Evolutionary conservation across 139 green algal species (phyloP).

Genomic region (Chlamydomonas asymmetrica): DNA sequence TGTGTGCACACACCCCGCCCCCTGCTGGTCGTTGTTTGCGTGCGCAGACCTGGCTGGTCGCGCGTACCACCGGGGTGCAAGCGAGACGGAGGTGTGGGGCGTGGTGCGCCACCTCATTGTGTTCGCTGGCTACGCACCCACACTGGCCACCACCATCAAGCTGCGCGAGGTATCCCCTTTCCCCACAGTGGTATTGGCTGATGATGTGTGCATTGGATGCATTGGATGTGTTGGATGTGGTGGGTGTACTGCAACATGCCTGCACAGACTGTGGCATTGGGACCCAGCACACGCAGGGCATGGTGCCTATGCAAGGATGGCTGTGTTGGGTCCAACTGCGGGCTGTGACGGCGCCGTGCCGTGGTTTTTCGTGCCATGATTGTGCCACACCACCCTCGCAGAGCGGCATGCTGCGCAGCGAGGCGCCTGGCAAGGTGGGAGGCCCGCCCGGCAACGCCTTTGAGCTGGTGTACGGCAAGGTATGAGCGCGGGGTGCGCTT

Average conservation of each 20-base stretch:
- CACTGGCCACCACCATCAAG: conserved; percentile 52
- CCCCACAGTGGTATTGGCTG: not conserved
- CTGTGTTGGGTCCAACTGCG: no score
- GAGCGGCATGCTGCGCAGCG: not conserved
- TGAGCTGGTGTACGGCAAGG: conserved; percentile 61
- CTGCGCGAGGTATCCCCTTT: conserved; percentile 48
- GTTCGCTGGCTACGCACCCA: conserved; percentile 57
- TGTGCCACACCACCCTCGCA: no score
- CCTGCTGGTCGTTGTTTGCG: no score
- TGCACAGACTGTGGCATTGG: no score
- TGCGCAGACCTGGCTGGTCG: conserved; percentile 33
- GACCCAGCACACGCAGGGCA: no score
- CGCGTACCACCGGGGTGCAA: conserved; percentile 32
- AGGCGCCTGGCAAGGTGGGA: conserved; percentile 49
- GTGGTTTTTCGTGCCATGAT: no score
- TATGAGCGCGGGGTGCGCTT: no score
- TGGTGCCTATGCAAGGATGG: no score
- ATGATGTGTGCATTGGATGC: no score
- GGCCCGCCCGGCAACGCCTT: conserved; percentile 64
- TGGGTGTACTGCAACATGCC: no score
- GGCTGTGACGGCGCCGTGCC: no score
- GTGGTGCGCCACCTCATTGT: conserved; percentile 58
- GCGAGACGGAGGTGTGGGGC: conserved; percentile 40
- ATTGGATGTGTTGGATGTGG: no score
- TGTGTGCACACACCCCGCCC: not conserved